phyloP scores from a whole-genome alignment of 2,329 filamentous ascomycete species.

The Epichloe hybrida region DNA sequence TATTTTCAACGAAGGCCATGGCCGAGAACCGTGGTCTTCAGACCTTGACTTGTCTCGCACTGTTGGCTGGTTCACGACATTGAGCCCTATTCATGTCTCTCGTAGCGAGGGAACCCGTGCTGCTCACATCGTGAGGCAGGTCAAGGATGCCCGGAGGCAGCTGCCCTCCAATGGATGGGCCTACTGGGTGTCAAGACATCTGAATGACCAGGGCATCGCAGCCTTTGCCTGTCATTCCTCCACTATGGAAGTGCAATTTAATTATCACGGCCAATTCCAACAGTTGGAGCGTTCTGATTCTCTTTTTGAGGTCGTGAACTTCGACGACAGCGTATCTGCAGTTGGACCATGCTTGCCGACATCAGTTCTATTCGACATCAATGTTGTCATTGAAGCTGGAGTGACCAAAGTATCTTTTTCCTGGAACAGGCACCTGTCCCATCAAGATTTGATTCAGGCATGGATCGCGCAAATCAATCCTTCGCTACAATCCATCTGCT shows the following conservation, averaged over 20 bases:
- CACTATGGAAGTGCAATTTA: slow-evolving; percentile 6
- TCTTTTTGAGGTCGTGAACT: slow-evolving; percentile 8
- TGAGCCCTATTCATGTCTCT: slow-evolving; percentile 14
- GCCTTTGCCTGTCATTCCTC: slow-evolving; percentile 1
- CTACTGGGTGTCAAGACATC: slow-evolving; percentile 1
- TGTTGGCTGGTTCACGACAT: slow-evolving; percentile 26
- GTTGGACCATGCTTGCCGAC: background rate
- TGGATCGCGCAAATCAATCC: background rate
- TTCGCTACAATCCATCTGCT: background rate
- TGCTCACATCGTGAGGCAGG: background rate
- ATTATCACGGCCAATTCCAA: slow-evolving; percentile 8
- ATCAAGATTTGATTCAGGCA: background rate
- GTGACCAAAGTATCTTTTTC: background rate
- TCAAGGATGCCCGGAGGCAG: slow-evolving; percentile 1
- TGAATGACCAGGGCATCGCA: background rate
- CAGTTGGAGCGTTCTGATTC: slow-evolving; percentile 6
- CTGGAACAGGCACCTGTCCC: slow-evolving; percentile 1
- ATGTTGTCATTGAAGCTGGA: background rate
- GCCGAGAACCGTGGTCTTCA: slow-evolving; percentile 18
- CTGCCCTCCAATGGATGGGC: slow-evolving; percentile 2
- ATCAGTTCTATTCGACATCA: slow-evolving; percentile 2
- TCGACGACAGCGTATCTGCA: background rate
- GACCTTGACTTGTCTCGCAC: slow-evolving; percentile 18
- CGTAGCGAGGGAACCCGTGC: background rate
- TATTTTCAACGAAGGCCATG: slow-evolving; percentile 12